Conservation (phyloP, 768 basidiomycete species). For the Porpolomopsis calyptriformis region DNA sequence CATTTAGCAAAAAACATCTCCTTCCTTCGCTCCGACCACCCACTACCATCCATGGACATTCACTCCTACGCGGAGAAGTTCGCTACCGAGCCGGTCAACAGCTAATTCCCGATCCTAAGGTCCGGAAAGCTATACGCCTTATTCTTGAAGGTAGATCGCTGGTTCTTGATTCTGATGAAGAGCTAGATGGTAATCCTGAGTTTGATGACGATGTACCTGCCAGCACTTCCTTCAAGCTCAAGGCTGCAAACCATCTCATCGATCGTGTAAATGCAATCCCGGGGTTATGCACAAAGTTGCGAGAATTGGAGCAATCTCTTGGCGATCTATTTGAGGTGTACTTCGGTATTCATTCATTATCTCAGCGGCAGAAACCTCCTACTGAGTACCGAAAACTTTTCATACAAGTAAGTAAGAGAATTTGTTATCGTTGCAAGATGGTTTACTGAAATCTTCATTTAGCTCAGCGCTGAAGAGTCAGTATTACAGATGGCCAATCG, state of each 20-base stretch:
- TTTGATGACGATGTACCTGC: no score
- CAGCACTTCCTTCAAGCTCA: no score
- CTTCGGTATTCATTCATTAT: slow-evolving; percentile 5
- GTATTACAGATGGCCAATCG: slow-evolving; percentile 14
- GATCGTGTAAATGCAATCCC: not conserved
- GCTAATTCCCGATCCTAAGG: slow-evolving; percentile 5
- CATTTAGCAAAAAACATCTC: slow-evolving; percentile 21
- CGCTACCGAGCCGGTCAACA: slow-evolving; percentile 8
- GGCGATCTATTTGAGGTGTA: slow-evolving; percentile 4
- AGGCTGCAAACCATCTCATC: not conserved
- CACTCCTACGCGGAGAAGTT: slow-evolving; percentile 5
- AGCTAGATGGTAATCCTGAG: slow-evolving; percentile 1
- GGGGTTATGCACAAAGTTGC: not conserved
- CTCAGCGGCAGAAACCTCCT: not conserved
- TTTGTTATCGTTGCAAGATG: not conserved
- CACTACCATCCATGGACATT: slow-evolving; percentile 11
- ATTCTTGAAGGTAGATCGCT: slow-evolving; percentile 5
- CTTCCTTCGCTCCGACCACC: slow-evolving; percentile 17
- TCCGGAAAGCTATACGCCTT: slow-evolving; percentile 1
- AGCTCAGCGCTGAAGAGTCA: slow-evolving; percentile 17
- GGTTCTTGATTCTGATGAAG: slow-evolving; percentile 3
- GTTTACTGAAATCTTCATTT: not conserved
- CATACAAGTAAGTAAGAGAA: slow-evolving; percentile 4
- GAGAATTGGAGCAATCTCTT: slow-evolving; percentile 1
- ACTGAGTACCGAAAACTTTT: slow-evolving; percentile 7